A percentile compares a stretch with the other conserved stretches of the same genome.
These are phyloP conservation scores for Eucalyptus erythrocorys DNA, from an alignment of 345 rosid species.

Conservation along the genomic window DNA sequence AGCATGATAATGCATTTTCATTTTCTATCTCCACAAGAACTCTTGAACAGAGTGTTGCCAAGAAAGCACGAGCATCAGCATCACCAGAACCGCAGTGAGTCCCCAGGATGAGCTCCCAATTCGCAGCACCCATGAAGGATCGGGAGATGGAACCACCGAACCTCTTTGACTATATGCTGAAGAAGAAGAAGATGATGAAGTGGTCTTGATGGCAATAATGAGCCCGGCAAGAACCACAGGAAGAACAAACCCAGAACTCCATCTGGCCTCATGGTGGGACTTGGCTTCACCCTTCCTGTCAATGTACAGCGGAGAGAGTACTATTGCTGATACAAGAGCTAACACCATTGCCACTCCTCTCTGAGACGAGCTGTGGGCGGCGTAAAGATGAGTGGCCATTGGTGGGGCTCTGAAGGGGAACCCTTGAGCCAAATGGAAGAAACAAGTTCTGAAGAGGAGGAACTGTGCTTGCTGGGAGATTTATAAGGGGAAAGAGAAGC, in stretches of 20 bases:
- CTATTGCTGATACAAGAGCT: conserved; percentile 35
- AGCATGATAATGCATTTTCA: background rate
- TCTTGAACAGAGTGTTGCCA: conserved; percentile 49
- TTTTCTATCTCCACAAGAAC: conserved; percentile 30
- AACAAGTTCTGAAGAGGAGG: background rate
- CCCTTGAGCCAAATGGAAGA: background rate
- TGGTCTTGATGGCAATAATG: conserved; percentile 36
- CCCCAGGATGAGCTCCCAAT: conserved; percentile 57
- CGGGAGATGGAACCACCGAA: conserved; percentile 16
- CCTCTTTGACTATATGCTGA: background rate
- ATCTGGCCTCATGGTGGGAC: conserved; percentile 8
- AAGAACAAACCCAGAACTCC: conserved; percentile 40
- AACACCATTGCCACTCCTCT: conserved; percentile 49
- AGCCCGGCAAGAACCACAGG: conserved; percentile 48
- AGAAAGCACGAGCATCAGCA: conserved; percentile 47
- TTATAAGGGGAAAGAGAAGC: conserved; percentile 4
- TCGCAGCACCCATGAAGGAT: conserved; percentile 42
- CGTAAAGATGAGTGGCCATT: conserved; percentile 15
- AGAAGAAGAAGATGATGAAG: conserved; percentile 9
- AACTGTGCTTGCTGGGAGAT: background rate
- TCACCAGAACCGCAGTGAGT: conserved; percentile 35
- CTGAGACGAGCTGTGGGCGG: conserved; percentile 19
- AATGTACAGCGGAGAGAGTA: conserved; percentile 34
- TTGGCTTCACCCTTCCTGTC: conserved; percentile 1
- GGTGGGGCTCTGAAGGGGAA: background rate